Evolutionary conservation across 2,329 filamentous ascomycete genomes (phyloP), one percentile per base, ranked within the genome.

Genomic region (Knufia petricola): DNA sequence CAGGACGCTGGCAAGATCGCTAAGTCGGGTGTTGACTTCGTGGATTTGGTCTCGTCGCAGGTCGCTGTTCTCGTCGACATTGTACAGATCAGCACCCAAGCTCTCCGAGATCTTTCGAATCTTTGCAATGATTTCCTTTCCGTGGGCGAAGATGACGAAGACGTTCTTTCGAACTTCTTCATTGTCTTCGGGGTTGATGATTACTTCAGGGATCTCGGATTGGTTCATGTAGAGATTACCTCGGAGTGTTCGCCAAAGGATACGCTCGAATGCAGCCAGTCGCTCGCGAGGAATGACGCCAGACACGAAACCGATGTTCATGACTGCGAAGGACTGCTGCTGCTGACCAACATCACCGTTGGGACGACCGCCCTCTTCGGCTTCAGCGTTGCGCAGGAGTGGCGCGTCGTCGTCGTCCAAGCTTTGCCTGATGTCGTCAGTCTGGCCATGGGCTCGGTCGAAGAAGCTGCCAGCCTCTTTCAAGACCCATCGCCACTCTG

Each of bases 161-260:
- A 98, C 92, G 60, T 95, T 98, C 81, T 98, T 98, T 73, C 85
- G 81, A 59, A 94, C 77, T 55, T 86, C 76, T 69, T 96, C 90
- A 65, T 96, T 95, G 71, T 81, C 95, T 63, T 84, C 78, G 13
- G 92, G 90, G 66, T 98, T 87, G 64, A 95, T 76, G 59, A 98
- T 84, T 31, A 87, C 81, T 66, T 98, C 90, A 6, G 88, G 83
- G 54, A 98, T 98, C 74, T 98, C 92, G 34, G 90, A 90, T 73
- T 98, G 94, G 70, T 98, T 98, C 92, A 98, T 98, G 76, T 96
- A 98, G 55, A 98, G 73, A 68, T 98, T 98, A 61, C 92, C 92
- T 66, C 92, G 87, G 36, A 98, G 79, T 0, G 94, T 95, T 61
- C 92, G 82, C 92, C 92, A 98, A 45, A 98, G 76, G 59, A 98